Percentiles rank a stretch among this genome's conserved stretches.
Evolutionary conservation across 129 eudicot genomes (phyloP).

Genomic region (Erigeron canadensis): DNA sequence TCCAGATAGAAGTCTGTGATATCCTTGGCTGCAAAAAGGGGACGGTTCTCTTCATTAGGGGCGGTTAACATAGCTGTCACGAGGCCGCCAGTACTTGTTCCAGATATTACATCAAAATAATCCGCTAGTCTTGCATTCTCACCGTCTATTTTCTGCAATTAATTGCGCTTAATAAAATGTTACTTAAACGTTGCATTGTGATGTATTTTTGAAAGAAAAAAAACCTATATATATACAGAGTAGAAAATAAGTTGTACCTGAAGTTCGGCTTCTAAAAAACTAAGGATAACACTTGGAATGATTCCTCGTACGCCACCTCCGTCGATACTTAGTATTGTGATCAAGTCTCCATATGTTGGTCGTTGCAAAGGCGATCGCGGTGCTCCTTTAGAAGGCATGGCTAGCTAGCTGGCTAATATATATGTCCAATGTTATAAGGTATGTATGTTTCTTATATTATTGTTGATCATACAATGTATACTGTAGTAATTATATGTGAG

Average conservation of each 20-base stretch:
- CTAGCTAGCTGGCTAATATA: too few relatives aligned
- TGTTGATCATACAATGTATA: too few relatives aligned
- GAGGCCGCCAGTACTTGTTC: constrained; percentile 50
- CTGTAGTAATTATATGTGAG: too few relatives aligned
- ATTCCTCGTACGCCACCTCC: constrained; percentile 43
- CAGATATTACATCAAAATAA: constrained; percentile 29
- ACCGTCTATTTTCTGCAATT: constrained; percentile 52
- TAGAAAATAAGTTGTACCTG: constrained; percentile 20
- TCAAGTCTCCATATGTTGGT: constrained; percentile 38
- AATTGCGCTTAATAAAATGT: neutral
- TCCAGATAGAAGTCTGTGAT: constrained; percentile 33
- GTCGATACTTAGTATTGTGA: constrained; percentile 39
- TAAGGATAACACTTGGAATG: constrained; percentile 36
- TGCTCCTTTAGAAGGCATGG: constrained; percentile 26
- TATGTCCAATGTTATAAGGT: too few relatives aligned
- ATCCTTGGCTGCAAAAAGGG: constrained; percentile 34
- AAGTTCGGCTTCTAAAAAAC: constrained; percentile 36
- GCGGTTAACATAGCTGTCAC: constrained; percentile 36
- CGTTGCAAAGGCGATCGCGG: constrained; percentile 26
- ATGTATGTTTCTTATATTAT: too few relatives aligned
- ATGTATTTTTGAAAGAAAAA: neutral
- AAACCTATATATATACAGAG: neutral
- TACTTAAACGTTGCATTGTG: neutral
- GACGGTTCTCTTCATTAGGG: constrained; percentile 37
- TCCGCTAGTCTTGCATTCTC: constrained; percentile 57